Evolutionary conservation across 1,139 yeast genomes (phyloP), one percentile per base, ranked within the genome.

Genomic region (Pichia sp.): DNA sequence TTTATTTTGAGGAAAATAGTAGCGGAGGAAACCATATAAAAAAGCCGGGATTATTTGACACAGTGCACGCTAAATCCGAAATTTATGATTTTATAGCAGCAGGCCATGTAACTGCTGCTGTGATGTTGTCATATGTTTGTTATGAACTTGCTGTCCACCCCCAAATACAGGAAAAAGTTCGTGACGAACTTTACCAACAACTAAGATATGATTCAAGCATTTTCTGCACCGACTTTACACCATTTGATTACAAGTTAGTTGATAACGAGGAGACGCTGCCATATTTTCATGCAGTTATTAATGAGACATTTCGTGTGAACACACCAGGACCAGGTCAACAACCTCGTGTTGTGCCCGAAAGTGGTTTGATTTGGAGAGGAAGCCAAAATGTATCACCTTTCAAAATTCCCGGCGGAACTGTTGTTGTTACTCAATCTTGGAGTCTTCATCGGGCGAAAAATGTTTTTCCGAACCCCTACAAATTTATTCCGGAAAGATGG

Each of bases 21-120:
- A 35, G 28, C 4, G 36, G 27, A 2, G 29, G 40, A 27, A 16
- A 1, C 23, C 23, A 16, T 16, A 11, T 29, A 8, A 11, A 33
- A 7, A 44, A 42, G 27, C 48, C 50, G 29, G 44, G 23, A 10
- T 33, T 51, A 27, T 56, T 55, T 33, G 53, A 52, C 39, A 29
- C 42, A 26, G 3, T 32, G 11, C 44, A 55, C 29, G 68, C 72
- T 5, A 70, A 69, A n/a, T 64, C 73, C 29, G 79, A 74, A 49
- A 55, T 68, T 31, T 69, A 67, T 46, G 79, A 74, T 49, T 78
- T 74, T 51, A 62, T 72, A 38, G 73, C 76, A 44, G 92, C 92
- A 1, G 92, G 92, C 3, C 88, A 82, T 56, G 85, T 81, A 57
- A 82, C 92, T 3, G 81, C 90, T 0, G 88, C 86, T 0, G 73